Evolutionary conservation across 129 eudicot genomes (phyloP).

Genomic region (Centrapalus pauciflorus): DNA sequence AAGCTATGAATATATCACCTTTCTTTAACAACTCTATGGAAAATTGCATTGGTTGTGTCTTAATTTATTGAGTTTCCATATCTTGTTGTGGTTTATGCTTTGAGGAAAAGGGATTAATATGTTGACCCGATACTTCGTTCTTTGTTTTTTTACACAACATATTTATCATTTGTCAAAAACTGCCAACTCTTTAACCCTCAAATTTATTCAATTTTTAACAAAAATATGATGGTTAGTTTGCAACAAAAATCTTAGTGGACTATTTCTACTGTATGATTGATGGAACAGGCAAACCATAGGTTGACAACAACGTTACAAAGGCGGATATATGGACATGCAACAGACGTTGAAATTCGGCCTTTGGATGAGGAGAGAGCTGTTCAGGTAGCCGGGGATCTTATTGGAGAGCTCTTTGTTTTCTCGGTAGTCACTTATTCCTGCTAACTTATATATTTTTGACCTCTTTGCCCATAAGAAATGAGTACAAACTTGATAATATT

Average conservation of each 20-base stretch:
- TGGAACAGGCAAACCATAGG: constrained; percentile 69
- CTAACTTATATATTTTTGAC: background rate
- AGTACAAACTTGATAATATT: too few species aligned
- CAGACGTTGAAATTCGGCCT: constrained; percentile 85
- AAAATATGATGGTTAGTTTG: background rate
- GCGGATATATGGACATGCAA: constrained; percentile 76
- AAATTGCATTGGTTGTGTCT: too few species aligned
- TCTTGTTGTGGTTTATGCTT: background rate
- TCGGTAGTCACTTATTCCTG: constrained; percentile 37
- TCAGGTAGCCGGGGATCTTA: constrained; percentile 83
- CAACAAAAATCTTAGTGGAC: background rate
- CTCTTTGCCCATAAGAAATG: too few species aligned
- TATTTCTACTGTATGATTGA: background rate
- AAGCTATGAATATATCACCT: too few species aligned
- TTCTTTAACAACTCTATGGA: too few species aligned
- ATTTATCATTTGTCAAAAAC: too few species aligned
- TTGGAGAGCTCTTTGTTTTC: constrained; percentile 88
- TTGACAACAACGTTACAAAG: constrained; percentile 81
- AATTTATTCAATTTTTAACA: too few species aligned
- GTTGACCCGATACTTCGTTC: too few species aligned
- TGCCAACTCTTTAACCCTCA: too few species aligned
- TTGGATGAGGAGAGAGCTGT: constrained; percentile 95
- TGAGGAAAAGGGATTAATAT: background rate
- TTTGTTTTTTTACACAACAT: too few species aligned
- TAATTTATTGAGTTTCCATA: background rate